Conservation (phyloP, 306 rosid genomes). For the Quercus berberidifolia region DNA sequence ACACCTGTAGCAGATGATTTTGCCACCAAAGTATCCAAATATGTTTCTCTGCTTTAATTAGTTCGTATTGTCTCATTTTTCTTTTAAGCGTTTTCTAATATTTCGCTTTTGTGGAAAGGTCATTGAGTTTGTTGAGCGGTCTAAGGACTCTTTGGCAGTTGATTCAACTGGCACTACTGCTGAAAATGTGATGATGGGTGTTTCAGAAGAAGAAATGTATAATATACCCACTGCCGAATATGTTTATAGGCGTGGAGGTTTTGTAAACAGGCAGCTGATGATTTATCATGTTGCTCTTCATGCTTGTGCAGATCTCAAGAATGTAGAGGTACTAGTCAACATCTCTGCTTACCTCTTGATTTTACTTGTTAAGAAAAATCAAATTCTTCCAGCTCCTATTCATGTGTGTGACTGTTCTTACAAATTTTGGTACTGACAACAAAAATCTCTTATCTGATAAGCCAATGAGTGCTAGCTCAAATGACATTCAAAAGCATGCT, state of each 20-base stretch:
- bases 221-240: constrained; percentile 87
- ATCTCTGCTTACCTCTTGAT: constrained; percentile 7
- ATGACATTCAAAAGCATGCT: too few relatives aligned
- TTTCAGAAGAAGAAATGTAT: constrained; percentile 85
- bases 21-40: constrained; percentile 58
- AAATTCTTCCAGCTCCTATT: too few relatives aligned
- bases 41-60: constrained; percentile 7
- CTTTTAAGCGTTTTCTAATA: constrained; percentile 16
- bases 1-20: constrained; percentile 75
- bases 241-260: constrained; percentile 54
- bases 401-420: background rate
- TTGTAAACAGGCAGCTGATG: constrained; percentile 43
- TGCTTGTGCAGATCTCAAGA: constrained; percentile 77
- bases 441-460: background rate
- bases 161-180: constrained; percentile 66
- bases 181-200: constrained; percentile 82
- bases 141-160: constrained; percentile 70
- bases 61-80: constrained; percentile 8
- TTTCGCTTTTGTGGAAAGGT: constrained; percentile 50
- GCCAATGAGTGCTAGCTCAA: background rate
- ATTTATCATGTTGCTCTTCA: constrained; percentile 77
- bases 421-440: background rate
- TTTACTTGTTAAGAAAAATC: background rate
- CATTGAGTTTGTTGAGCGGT: constrained; percentile 83
- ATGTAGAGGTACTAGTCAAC: constrained; percentile 59